These are phyloP conservation scores for Phytomonas sp. DNA, from an alignment of 208 protist species.

Conservation along the genomic window DNA sequence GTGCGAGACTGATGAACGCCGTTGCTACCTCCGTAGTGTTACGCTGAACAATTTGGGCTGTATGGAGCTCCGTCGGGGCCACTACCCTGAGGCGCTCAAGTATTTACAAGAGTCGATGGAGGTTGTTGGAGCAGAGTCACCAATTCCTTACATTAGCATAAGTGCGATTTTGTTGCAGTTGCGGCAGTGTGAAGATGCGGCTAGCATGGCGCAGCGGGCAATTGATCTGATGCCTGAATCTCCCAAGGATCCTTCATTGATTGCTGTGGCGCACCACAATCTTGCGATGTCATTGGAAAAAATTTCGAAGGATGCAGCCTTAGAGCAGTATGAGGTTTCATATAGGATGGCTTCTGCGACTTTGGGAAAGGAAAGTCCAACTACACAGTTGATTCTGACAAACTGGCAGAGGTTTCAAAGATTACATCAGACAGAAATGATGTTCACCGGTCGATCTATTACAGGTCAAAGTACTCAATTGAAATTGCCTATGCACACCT, in stretches of 20 bases:
- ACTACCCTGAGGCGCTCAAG: conserved; percentile 57
- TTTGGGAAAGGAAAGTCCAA: conserved; percentile 42
- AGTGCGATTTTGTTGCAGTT: conserved; percentile 84
- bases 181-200: conserved; percentile 68
- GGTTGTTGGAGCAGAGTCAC: conserved; percentile 60
- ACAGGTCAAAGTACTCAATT: neutral
- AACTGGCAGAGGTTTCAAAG: conserved; percentile 60
- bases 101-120: conserved; percentile 77
- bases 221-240: conserved; percentile 52
- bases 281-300: conserved; percentile 85
- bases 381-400: conserved; percentile 49
- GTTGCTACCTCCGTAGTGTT: conserved; percentile 65
- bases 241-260: conserved; percentile 71
- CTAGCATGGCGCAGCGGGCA: conserved; percentile 50
- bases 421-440: neutral
- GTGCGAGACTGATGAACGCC: conserved; percentile 41
- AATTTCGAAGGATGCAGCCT: conserved; percentile 39
- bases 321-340: conserved; percentile 74
- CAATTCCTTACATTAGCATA: conserved; percentile 85
- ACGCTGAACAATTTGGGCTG: conserved; percentile 89
- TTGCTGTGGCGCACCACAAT: conserved; percentile 87
- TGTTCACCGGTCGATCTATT: neutral
- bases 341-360: conserved; percentile 32
- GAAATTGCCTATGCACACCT: neutral
- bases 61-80: conserved; percentile 79